phyloP scores from a whole-genome alignment of 257 asterid species.

The Solanum sejunctum region DNA sequence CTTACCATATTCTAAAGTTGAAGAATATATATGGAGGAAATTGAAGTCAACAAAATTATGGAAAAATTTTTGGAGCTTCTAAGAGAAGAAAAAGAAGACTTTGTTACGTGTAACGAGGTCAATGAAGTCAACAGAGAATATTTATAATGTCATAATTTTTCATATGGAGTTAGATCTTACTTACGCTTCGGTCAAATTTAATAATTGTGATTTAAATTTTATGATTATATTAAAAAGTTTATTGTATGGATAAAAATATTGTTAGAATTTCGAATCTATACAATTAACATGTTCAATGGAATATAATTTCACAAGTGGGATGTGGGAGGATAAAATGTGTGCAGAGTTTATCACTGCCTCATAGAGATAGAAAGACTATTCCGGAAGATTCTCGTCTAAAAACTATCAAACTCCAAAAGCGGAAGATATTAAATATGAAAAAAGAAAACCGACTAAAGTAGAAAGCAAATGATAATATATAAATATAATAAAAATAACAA shows the following conservation, averaged over 20 bases:
- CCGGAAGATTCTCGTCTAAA: no score
- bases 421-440: no score
- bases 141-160: not conserved
- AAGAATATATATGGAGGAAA: not conserved
- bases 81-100: constrained; percentile 1
- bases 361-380: no score
- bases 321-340: no score
- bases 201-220: not conserved
- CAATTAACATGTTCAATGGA: no score
- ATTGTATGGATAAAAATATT: not conserved
- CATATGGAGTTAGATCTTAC: not conserved
- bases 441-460: no score
- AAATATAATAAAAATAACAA: no score
- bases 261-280: not conserved
- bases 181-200: not conserved
- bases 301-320: no score
- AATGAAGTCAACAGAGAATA: constrained; percentile 13
- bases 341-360: no score
- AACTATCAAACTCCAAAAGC: no score
- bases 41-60: not conserved
- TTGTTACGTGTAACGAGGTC: constrained; percentile 21
- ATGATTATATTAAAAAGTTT: not conserved
- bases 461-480: no score
- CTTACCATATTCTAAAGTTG: not conserved
- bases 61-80: not conserved